These are phyloP conservation scores for Globisporangium carolinianum DNA, from an alignment of 352 stramenopile genomes.

Conservation along the genomic window DNA sequence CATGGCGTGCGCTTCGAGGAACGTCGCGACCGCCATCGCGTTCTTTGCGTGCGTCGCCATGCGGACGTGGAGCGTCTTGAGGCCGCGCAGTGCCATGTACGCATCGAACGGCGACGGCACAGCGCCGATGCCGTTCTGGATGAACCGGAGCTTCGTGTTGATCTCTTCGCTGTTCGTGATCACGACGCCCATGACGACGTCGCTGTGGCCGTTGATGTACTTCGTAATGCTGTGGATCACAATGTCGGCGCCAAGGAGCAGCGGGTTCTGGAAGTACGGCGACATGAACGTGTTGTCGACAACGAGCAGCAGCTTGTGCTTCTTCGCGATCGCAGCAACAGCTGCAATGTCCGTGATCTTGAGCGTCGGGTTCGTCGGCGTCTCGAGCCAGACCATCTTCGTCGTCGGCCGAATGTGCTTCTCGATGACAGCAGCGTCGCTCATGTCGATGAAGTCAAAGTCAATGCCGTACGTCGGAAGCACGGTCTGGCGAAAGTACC, in stretches of 20 bases:
- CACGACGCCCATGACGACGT: constrained; percentile 90
- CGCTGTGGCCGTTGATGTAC: constrained; percentile 95
- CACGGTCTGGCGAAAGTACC: constrained; percentile 91
- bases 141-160: constrained; percentile 91
- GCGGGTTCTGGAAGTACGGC: constrained; percentile 90
- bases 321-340: constrained; percentile 86
- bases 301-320: constrained; percentile 83
- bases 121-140: constrained; percentile 90
- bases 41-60: constrained; percentile 95
- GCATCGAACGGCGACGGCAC: constrained; percentile 91
- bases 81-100: constrained; percentile 91
- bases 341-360: constrained; percentile 93
- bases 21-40: constrained; percentile 87
- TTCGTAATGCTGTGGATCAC: constrained; percentile 94
- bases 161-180: constrained; percentile 90
- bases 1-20: constrained; percentile 79
- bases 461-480: constrained; percentile 87
- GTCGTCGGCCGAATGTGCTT: constrained; percentile 83
- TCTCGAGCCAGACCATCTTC: constrained; percentile 93
- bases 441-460: constrained; percentile 93
- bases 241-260: constrained; percentile 89
- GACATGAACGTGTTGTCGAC: constrained; percentile 95
- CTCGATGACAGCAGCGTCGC: constrained; percentile 76
- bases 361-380: constrained; percentile 92
- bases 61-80: constrained; percentile 94